phyloP scores from a whole-genome alignment of 2,329 filamentous ascomycete genomes.

The Fusarium liriodendri region DNA sequence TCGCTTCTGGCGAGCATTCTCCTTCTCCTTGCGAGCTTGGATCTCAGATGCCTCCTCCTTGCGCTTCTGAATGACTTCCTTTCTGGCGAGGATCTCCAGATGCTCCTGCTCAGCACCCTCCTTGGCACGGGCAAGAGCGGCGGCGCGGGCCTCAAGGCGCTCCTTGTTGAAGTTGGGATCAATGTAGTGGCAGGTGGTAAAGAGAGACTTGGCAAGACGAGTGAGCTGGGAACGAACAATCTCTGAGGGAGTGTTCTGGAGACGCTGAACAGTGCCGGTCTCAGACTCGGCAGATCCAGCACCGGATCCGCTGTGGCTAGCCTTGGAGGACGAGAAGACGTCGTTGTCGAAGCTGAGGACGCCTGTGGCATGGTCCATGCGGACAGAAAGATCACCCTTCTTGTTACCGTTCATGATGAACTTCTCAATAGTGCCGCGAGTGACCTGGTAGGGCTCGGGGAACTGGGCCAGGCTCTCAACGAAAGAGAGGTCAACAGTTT shows the following conservation, averaged over 20 bases:
- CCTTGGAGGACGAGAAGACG: slow-evolving; percentile 97
- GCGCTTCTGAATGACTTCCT: slow-evolving; percentile 93
- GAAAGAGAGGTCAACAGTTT: slow-evolving; percentile 94
- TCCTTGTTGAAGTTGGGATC: slow-evolving; percentile 89
- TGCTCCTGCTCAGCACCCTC: slow-evolving; percentile 94
- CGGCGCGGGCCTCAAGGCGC: slow-evolving; percentile 81
- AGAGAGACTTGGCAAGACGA: slow-evolving; percentile 89
- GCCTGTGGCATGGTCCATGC: slow-evolving; percentile 94
- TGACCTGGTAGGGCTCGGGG: slow-evolving; percentile 95
- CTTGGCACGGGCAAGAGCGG: slow-evolving; percentile 83
- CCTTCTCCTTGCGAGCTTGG: slow-evolving; percentile 88
- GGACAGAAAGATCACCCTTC: slow-evolving; percentile 97
- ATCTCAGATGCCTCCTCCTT: slow-evolving; percentile 95
- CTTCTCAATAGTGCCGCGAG: slow-evolving; percentile 92
- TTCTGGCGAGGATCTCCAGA: slow-evolving; percentile 83
- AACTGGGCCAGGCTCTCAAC: slow-evolving; percentile 95
- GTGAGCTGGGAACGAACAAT: slow-evolving; percentile 96
- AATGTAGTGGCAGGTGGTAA: slow-evolving; percentile 95
- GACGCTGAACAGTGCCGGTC: slow-evolving; percentile 85
- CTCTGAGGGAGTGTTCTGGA: slow-evolving; percentile 97
- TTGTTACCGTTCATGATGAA: slow-evolving; percentile 99
- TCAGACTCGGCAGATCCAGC: slow-evolving; percentile 91
- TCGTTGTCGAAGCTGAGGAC: slow-evolving; percentile 98
- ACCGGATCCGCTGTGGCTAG: slow-evolving; percentile 84
- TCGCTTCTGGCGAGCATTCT: slow-evolving; percentile 89